phyloP scores from a whole-genome alignment of 2,329 filamentous ascomycete genomes.

The Elsinoe batatas region DNA sequence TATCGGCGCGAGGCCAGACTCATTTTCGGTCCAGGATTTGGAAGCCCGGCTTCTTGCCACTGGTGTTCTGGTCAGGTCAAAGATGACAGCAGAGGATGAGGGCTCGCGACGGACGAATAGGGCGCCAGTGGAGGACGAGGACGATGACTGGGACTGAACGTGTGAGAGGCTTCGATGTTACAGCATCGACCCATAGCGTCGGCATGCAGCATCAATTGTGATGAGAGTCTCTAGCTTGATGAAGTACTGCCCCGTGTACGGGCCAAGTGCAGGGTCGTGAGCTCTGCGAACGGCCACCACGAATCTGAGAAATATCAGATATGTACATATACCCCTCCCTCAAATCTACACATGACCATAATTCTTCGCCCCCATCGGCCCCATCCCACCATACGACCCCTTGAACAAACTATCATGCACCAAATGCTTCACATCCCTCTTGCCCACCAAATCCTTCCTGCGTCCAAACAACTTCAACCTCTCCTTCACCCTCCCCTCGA shows the following conservation, averaged over 20 bases:
- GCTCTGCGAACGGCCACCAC: background rate
- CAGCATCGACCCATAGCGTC: too few relatives aligned
- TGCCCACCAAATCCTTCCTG: constrained; percentile 18
- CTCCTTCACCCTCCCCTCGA: constrained; percentile 22
- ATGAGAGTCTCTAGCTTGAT: too few relatives aligned
- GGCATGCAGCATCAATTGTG: too few relatives aligned
- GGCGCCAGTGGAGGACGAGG: constrained; percentile 28
- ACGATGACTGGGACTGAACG: constrained; percentile 44
- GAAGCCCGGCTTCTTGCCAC: constrained; percentile 43
- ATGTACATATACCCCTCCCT: constrained; percentile 3
- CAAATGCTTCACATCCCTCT: constrained; percentile 16
- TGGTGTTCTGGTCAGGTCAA: constrained; percentile 43
- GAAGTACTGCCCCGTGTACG: too few relatives aligned
- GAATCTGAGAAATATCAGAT: background rate
- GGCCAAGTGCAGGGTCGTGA: too few relatives aligned
- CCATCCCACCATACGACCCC: constrained; percentile 12
- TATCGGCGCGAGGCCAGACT: constrained; percentile 43
- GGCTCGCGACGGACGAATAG: constrained; percentile 25
- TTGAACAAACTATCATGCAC: constrained; percentile 13
- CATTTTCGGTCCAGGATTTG: constrained; percentile 45
- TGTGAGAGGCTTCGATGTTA: background rate
- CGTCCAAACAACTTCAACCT: constrained; percentile 22
- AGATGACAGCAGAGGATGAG: constrained; percentile 39
- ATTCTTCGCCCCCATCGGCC: constrained; percentile 11
- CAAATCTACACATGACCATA: constrained; percentile 10